Base-by-base conservation (phyloP, 257 asterid species). In the Gardenia jasminoides region DNA sequence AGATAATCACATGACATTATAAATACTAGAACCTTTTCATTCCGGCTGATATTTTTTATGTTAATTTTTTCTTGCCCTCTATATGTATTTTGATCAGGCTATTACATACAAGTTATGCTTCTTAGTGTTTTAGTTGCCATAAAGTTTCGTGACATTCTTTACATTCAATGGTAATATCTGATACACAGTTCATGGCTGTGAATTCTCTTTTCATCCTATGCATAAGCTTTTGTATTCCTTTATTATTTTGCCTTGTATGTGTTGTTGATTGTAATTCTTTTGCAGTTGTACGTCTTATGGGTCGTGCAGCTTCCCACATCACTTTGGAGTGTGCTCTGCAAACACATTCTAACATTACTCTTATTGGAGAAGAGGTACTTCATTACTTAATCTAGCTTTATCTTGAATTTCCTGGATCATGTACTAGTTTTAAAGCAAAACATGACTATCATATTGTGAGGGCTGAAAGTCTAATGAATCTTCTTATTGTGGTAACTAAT, bases 221-320 rank as follows among this genome's bases (percentile, higher is more conserved):
- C 12, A 39, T 41, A n/a, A 48, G 26, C 39, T 46, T n/a, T 22
- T 22, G 6, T 28, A 41, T 61, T 47, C 41, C 13, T 24, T n/a
- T 15, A 36, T 61, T 61, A 1, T 39, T 70, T 79, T 84, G n/a
- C 58, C 48, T 59, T 59, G 1, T 59, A 59, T 6, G 3, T 61
- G 67, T 61, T 16, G 20, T 56, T 24, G 65, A 64, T 19, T 78
- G 33, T 11, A 67, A 50, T 31, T n/a, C 10, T 41, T 52, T 82
- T 80, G 78, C 92, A 96, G 99, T 96, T 88, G 99, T 96, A 76
- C 87, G 98, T 79, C 98, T 96, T 75, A 96, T 96, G 99, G 99
- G 99, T 9, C 97, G 98, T 84, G 92, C 99, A 84, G 99, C 98
- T 80, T 96, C 99, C 76, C 99, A 95, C 91, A 95, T 95, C 74